Conservation (phyloP, 2,329 filamentous ascomycete species). For the Teratosphaeriaceae sp. region DNA sequence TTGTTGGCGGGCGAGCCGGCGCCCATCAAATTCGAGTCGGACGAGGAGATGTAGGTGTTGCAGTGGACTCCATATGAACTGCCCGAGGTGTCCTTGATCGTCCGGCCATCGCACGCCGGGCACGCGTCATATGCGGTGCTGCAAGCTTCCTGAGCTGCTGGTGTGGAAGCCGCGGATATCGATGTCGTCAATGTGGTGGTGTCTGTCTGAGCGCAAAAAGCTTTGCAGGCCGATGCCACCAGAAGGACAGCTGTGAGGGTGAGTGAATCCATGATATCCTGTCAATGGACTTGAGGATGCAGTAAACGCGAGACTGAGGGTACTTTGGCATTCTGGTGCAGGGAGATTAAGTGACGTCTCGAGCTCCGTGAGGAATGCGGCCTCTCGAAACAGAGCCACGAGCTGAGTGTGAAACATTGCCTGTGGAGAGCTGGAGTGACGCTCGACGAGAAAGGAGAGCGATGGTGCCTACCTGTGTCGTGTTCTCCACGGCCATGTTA, state of each 20-base stretch:
- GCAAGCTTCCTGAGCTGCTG: background rate
- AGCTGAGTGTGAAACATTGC: background rate
- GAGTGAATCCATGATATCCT: background rate
- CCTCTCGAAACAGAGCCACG: background rate
- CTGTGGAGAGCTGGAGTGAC: too few relatives aligned
- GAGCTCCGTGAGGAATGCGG: background rate
- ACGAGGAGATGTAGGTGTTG: conserved; percentile 13
- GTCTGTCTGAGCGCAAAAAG: background rate
- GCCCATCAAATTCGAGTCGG: conserved; percentile 10
- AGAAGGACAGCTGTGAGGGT: background rate
- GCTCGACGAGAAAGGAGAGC: too few relatives aligned
- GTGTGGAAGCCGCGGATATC: background rate
- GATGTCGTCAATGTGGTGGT: background rate
- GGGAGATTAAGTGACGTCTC: background rate
- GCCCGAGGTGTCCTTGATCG: conserved; percentile 15
- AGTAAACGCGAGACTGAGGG: background rate
- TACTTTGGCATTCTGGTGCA: background rate
- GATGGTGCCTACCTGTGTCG: too few relatives aligned
- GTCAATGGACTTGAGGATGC: background rate
- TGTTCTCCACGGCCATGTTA: too few relatives aligned
- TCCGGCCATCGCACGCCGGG: conserved; percentile 18
- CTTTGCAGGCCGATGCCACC: background rate
- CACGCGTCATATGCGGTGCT: conserved; percentile 13
- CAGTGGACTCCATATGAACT: conserved; percentile 18
- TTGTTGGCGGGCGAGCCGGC: background rate